Conservation (phyloP, 75 land plant genomes). For the Sequoia sempervirens region DNA sequence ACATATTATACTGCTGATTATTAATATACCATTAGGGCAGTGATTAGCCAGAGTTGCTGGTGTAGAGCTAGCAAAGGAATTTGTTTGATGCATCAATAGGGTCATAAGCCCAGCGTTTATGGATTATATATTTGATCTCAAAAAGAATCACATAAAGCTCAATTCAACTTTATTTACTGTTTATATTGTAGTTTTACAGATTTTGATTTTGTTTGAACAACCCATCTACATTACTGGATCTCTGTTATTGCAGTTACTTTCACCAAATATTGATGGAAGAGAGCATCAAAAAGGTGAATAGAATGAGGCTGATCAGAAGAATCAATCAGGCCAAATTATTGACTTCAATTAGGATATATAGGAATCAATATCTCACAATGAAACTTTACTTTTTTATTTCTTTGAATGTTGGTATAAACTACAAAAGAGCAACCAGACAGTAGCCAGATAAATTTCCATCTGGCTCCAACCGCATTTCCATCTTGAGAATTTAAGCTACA, state of each 20-base stretch:
- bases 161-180: background rate
- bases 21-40: no score
- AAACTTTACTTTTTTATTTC: background rate
- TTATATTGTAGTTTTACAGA: background rate
- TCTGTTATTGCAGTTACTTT: background rate
- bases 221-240: background rate
- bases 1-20: no score
- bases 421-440: background rate
- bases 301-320: background rate
- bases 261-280: background rate
- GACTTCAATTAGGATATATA: background rate
- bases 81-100: no score
- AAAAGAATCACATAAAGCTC: background rate
- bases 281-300: background rate
- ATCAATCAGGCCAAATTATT: background rate
- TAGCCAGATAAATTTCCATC: background rate
- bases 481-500: background rate
- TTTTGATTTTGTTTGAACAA: background rate
- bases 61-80: no score
- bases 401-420: background rate
- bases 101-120: no score
- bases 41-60: no score
- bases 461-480: conserved; percentile 5
- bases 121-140: background rate
- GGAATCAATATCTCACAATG: background rate